Conservation (phyloP, 208 protist genomes). For the Leishmania major region DNA sequence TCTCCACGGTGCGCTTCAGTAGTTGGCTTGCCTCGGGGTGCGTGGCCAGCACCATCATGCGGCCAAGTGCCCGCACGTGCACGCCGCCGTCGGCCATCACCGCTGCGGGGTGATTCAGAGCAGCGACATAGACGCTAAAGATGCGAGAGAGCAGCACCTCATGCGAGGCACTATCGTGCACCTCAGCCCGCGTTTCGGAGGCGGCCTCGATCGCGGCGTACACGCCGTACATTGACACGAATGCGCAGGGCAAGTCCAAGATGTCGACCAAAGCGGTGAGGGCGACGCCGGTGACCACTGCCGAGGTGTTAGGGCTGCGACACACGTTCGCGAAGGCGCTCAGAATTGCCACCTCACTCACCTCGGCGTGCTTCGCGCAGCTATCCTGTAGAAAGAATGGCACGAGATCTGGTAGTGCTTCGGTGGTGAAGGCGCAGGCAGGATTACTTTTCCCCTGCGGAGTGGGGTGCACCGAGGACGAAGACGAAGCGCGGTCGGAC, state of each 20-base stretch:
- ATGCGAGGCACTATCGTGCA: conserved; percentile 53
- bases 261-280: conserved; percentile 73
- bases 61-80: conserved; percentile 29
- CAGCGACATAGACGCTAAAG: conserved; percentile 51
- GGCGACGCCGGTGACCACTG: conserved; percentile 69
- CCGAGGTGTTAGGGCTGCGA: conserved; percentile 49
- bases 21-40: conserved; percentile 24
- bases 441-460: not conserved
- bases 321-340: conserved; percentile 71
- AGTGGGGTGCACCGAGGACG: conserved; percentile 2
- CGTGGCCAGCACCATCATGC: conserved; percentile 35
- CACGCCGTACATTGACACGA: conserved; percentile 63
- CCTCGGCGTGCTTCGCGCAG: conserved; percentile 14
- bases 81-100: conserved; percentile 20
- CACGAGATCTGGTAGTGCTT: not conserved
- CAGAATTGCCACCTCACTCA: conserved; percentile 63
- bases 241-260: conserved; percentile 59
- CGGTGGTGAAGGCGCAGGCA: not conserved
- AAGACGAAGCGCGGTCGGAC: conserved; percentile 5
- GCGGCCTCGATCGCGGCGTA: conserved; percentile 50
- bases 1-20: conserved; percentile 35
- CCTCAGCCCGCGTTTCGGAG: conserved; percentile 37
- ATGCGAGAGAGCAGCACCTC: conserved; percentile 71
- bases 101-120: conserved; percentile 47
- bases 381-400: not conserved